A percentile compares a stretch with the other conserved stretches of the same genome.
These are phyloP conservation scores for Neurospora sp. DNA, from an alignment of 495 filamentous ascomycete species.

Conservation along the genomic window DNA sequence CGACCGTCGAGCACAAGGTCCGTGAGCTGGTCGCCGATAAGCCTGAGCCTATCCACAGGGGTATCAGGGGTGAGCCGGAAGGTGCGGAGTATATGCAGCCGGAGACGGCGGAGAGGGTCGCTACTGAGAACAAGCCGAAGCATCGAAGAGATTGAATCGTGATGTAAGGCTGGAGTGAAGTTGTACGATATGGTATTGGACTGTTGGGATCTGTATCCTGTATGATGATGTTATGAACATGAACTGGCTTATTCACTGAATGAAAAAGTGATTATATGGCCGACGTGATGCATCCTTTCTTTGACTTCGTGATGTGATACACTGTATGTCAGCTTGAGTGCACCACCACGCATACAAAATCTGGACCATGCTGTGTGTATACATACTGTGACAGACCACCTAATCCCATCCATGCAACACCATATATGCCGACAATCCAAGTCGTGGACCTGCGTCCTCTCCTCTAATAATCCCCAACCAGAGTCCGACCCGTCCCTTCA, in stretches of 20 bases:
- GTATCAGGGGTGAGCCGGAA: background rate
- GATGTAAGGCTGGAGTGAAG: background rate
- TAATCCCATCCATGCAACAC: background rate
- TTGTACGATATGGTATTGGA: background rate
- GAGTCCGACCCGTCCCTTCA: background rate
- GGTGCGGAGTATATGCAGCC: conserved; percentile 31
- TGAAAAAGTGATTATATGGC: background rate
- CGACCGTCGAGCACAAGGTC: conserved; percentile 25
- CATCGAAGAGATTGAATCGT: background rate
- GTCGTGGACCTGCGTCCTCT: background rate
- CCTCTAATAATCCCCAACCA: background rate
- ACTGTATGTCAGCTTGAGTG: background rate
- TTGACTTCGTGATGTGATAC: background rate
- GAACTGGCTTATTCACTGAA: background rate
- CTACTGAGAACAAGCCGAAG: conserved; percentile 22
- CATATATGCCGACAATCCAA: background rate
- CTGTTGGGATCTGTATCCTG: background rate
- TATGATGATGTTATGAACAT: background rate
- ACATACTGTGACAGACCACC: background rate
- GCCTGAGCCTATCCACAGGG: conserved; percentile 7
- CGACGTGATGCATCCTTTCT: background rate
- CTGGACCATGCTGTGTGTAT: background rate
- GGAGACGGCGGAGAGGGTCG: conserved; percentile 36
- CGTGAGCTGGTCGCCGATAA: conserved; percentile 13
- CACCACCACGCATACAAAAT: background rate